These are phyloP conservation scores for Drechslerella dactyloides DNA, from an alignment of 2,329 filamentous ascomycete species.

Conservation along the genomic window DNA sequence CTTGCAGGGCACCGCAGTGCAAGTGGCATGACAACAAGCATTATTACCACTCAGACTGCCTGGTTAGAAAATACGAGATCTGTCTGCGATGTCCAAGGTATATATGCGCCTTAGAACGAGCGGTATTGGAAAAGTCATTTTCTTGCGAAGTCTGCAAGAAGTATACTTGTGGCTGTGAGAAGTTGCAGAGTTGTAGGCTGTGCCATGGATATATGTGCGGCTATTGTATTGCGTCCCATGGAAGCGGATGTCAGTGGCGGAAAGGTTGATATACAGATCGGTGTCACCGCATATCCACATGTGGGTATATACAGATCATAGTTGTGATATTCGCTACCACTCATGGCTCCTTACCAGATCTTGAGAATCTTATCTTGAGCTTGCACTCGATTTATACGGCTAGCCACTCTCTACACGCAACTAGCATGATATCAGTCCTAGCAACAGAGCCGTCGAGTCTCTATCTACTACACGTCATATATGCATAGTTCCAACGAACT, in stretches of 20 bases:
- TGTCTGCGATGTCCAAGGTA: conserved; percentile 30
- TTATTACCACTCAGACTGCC: conserved; percentile 32
- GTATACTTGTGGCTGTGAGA: conserved; percentile 39
- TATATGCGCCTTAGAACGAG: conserved; percentile 32
- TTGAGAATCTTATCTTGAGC: too few species aligned
- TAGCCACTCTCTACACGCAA: too few species aligned
- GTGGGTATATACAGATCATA: background rate
- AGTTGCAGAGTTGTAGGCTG: conserved; percentile 21
- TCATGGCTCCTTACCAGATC: background rate
- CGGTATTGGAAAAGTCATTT: conserved; percentile 27
- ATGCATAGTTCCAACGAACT: too few species aligned
- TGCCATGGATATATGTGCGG: conserved; percentile 47
- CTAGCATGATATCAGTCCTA: too few species aligned
- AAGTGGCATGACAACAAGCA: conserved; percentile 49
- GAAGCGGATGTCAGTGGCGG: conserved; percentile 41
- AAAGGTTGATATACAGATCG: conserved; percentile 31
- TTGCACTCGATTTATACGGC: too few species aligned
- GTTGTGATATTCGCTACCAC: background rate
- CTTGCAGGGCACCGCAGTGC: conserved; percentile 31
- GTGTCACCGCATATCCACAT: background rate
- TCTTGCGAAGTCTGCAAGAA: conserved; percentile 38
- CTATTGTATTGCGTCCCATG: conserved; percentile 29
- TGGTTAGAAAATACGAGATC: conserved; percentile 22
- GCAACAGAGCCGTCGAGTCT: too few species aligned
- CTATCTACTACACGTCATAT: too few species aligned